A percentile compares a stretch with the other conserved stretches of the same genome.
phyloP scores from a whole-genome alignment of 352 stramenopile genomes.

The Phytopythium helicoides region DNA sequence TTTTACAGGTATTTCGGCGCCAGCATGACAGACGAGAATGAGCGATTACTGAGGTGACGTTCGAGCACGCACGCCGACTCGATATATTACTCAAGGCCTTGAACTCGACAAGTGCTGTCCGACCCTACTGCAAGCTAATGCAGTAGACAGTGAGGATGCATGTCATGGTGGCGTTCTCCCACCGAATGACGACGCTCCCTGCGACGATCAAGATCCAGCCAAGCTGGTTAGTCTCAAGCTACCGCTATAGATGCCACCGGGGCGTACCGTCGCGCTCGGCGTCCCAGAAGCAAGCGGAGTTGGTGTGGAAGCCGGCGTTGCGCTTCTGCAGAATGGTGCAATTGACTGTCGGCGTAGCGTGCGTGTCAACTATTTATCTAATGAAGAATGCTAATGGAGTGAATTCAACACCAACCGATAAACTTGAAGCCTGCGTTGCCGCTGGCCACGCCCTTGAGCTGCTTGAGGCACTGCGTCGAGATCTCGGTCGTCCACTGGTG shows the following conservation, averaged over 20 bases:
- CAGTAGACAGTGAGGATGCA: slow-evolving; percentile 71
- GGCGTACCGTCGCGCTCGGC: slow-evolving; percentile 67
- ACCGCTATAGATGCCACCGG: neutral
- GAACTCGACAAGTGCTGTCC: neutral
- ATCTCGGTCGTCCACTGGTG: slow-evolving; percentile 79
- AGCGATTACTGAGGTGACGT: neutral
- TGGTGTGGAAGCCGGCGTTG: slow-evolving; percentile 85
- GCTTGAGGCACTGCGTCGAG: slow-evolving; percentile 75
- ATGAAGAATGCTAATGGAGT: slow-evolving; percentile 13
- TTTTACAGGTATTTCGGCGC: slow-evolving; percentile 64
- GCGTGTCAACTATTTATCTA: slow-evolving; percentile 33
- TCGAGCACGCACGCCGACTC: neutral
- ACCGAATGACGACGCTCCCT: slow-evolving; percentile 76
- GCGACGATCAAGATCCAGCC: neutral
- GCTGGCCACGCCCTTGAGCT: slow-evolving; percentile 81
- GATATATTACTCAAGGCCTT: slow-evolving; percentile 2
- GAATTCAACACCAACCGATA: slow-evolving; percentile 52
- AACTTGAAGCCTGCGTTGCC: slow-evolving; percentile 88
- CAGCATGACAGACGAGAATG: slow-evolving; percentile 12
- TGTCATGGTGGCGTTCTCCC: slow-evolving; percentile 74
- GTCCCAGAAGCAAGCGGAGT: slow-evolving; percentile 88
- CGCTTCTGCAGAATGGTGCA: slow-evolving; percentile 88
- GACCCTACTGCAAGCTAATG: slow-evolving; percentile 56
- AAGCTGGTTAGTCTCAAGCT: neutral
- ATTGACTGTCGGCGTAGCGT: slow-evolving; percentile 52